Evolutionary conservation across 768 basidiomycete genomes (phyloP), one percentile per base, ranked within the genome.

Genomic region (Amanita thiersii): DNA sequence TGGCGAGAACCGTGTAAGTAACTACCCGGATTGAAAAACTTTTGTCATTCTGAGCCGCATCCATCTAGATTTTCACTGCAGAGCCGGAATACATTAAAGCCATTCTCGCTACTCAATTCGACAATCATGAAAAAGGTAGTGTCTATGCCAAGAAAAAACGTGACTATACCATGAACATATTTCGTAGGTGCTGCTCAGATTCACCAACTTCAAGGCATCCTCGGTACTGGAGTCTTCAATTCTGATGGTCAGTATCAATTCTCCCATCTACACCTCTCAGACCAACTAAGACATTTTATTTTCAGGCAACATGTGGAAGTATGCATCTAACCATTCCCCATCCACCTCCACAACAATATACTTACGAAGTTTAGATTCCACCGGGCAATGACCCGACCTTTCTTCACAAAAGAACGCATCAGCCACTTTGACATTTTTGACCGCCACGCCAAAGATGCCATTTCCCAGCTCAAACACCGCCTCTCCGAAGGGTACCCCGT

Each of bases 261-360:
- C 15, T 26, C 7, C 36, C 3, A 44, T 45, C 1, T 42, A n/a
- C 3, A 40, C 39, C 3, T 12, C 17, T 0, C 29, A 24, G 14
- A 14, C 29, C 40, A 17, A 31, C 34, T 40, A 17, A n/a, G n/a
- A 46, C 15, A 31, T 9, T 24, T 10, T 15, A 19, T 30, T 10
- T 40, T 3, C 33, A 79, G 79, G 79, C n/a, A 76, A 81, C 1
- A 66, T 74, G 57, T 85, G 83, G 83, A 85, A 78, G 77, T 81
- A 50, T 46, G 69, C 40, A 8, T 5, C 34, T 5, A 36, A 32
- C 10, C 18, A 24, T n/a, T 15, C 12, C 21, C 23, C 28, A 19
- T 30, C 9, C 24, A 14, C 35, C 10, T 17, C n/a, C 5, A 30
- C 15, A 35, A 2, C 30, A 14, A 8, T 17, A 1, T 28, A 17